Conservation (phyloP, 495 filamentous ascomycete species). For the Penicillium pancosmium region DNA sequence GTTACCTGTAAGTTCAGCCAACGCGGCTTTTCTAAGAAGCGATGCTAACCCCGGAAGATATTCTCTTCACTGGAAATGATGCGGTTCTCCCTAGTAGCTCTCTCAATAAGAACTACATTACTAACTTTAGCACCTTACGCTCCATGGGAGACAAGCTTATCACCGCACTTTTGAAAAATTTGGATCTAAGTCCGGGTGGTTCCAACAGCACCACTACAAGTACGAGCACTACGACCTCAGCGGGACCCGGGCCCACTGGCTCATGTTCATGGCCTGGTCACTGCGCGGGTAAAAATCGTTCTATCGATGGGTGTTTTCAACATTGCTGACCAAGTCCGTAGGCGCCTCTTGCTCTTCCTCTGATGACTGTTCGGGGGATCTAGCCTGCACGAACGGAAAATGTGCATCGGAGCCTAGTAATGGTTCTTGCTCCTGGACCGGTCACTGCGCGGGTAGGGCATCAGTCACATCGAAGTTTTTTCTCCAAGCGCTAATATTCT, state of each 20-base stretch:
- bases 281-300: slow-evolving; percentile 20
- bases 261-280: slow-evolving; percentile 26
- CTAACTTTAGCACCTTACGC: slow-evolving; percentile 37
- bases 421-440: slow-evolving; percentile 19
- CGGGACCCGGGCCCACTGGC: slow-evolving; percentile 6
- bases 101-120: slow-evolving; percentile 37
- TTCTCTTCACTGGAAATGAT: slow-evolving; percentile 36
- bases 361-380: slow-evolving; percentile 27
- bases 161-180: slow-evolving; percentile 39
- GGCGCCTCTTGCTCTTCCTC: slow-evolving; percentile 25
- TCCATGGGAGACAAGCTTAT: slow-evolving; percentile 37
- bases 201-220: slow-evolving; percentile 5
- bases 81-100: slow-evolving; percentile 35
- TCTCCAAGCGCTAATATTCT: background rate
- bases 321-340: slow-evolving; percentile 7
- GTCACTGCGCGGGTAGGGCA: slow-evolving; percentile 28
- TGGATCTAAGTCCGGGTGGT: slow-evolving; percentile 20
- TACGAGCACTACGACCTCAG: background rate
- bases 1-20: slow-evolving; percentile 35
- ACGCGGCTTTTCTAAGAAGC: background rate
- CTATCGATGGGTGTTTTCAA: background rate
- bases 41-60: slow-evolving; percentile 26
- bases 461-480: background rate
- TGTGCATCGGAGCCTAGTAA: slow-evolving; percentile 17
- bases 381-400: slow-evolving; percentile 20